These are phyloP conservation scores for Calycina herbarum DNA, from an alignment of 2,329 filamentous ascomycete genomes.

Conservation along the genomic window DNA sequence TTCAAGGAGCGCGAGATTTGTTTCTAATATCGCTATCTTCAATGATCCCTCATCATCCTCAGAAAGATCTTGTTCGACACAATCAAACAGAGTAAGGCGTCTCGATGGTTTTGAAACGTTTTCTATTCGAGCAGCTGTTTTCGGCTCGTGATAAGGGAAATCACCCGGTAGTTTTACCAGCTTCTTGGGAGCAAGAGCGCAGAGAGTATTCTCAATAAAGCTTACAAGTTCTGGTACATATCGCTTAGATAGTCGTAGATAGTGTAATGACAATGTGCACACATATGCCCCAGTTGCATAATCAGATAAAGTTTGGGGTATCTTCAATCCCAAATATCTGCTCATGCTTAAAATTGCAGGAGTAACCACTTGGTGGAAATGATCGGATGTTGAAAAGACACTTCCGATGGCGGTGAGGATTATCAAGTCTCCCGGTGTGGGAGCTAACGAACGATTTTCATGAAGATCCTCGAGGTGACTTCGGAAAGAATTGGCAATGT, in stretches of 20 bases:
- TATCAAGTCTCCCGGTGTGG: conserved; percentile 70
- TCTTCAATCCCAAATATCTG: conserved; percentile 77
- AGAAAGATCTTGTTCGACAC: conserved; percentile 39
- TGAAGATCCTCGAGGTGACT: conserved; percentile 63
- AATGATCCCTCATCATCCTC: conserved; percentile 35
- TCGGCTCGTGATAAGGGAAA: conserved; percentile 63
- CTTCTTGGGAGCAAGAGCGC: conserved; percentile 60
- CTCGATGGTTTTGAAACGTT: conserved; percentile 46
- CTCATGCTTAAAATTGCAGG: conserved; percentile 84
- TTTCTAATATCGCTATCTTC: conserved; percentile 61
- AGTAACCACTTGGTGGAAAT: conserved; percentile 94
- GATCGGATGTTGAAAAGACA: conserved; percentile 92
- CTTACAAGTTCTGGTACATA: conserved; percentile 88
- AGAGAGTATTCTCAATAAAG: conserved; percentile 75
- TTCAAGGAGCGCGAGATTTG: conserved; percentile 65
- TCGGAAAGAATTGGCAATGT: conserved; percentile 76
- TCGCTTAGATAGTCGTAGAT: conserved; percentile 79
- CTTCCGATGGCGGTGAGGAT: conserved; percentile 80
- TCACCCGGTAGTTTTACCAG: conserved; percentile 48
- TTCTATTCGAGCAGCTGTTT: conserved; percentile 51
- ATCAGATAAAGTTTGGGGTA: conserved; percentile 64
- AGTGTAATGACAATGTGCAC: conserved; percentile 76
- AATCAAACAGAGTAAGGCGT: conserved; percentile 61
- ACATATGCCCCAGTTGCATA: conserved; percentile 75
- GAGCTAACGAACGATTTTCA: conserved; percentile 49